Evolutionary conservation across 73 alveolate genomes (phyloP), one percentile per base, ranked within the genome.

Genomic region (Paramecium sexaurelia): DNA sequence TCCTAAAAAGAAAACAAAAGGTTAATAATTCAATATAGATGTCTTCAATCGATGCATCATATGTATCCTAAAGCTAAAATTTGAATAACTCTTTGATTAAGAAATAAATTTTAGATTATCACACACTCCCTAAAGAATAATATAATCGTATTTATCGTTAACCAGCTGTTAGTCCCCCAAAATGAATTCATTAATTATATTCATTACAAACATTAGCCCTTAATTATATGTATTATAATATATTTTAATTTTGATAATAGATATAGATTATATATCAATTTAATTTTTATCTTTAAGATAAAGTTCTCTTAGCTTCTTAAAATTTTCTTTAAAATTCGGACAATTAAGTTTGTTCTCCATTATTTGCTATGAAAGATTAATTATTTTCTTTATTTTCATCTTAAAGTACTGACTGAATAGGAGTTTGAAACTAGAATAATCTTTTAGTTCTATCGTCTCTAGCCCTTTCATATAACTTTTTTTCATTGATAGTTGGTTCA

Each of bases 161-260:
- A 26, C 27, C n/a, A 6, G 40, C 68, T 78, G 55, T 29, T 17
- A 41, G 90, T 41, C 73, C 68, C 55, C 73, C 73, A 20, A 78
- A 41, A 41, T 61, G 83, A 61, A 61, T 61, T 29, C 43, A 29
- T 26, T 61, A 61, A 61, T 61, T 13, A 61, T 51, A 51, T 51
- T 51, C 67, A 61, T 61, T 45, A 47, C 20, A 61, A 61, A 61
- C 37, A 22, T 55, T 51, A 51, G 67, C 11, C 67, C 56, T 43
- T 43, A 43, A 9, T 24, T 61, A 61, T 61, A 61, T 41, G 56
- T 41, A 41, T 8, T 41, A n/a, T n/a, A n/a, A n/a, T 35, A 17
- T 51, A 2, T 51, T 17, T 51, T 17, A 97, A 96, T 86, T 82
- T 96, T 45, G 93, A 95, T 93, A 93, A 92, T 75, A 97, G 99